Evolutionary conservation across 768 basidiomycete species (phyloP), one percentile per base, ranked within the genome.

Genomic region (Podaxis pistillaris): DNA sequence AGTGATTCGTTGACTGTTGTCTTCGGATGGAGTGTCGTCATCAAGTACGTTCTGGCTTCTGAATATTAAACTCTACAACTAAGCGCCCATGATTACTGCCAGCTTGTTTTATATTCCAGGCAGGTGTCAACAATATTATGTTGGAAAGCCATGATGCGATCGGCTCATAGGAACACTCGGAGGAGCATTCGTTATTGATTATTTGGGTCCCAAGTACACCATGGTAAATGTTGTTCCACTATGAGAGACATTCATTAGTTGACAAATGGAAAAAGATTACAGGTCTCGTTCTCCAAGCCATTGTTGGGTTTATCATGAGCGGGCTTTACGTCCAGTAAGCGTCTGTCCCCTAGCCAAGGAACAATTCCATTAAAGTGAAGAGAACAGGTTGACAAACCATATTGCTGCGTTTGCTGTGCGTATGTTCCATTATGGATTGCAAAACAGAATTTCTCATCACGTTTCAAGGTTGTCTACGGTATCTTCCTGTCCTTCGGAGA

Each of bases 401-500:
- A 81, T 93, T 56, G 91, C 75, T n/a, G 91, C 80, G 6, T 94
- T 93, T 64, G 89, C 91, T 33, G 88, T 88, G 65, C 67, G 83
- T 74, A 24, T 22, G 44, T 49, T 46, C 19, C 15, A 11, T 37
- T 19, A 26, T 33, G 36, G n/a, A 37, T 11, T 33, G 1, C 3
- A 19, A 46, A 36, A 7, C 46, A 40, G 51, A 7, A 47, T 50
- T 37, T 54, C 41, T 56, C 22, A 63, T 58, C 26, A 19, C 6
- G 54, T 7, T 44, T 22, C 44, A 60, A 87, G 85, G 86, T 96
- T 37, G 77, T 97, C 7, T 96, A 97, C 68, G 96, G 95, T 13
- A 85, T 97, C 54, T 97, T 97, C 83, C 71, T 96, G 68, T 87
- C 85, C 69, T 89, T 94, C 60, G 96, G 95, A 52, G 95, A 96